These are phyloP conservation scores for Sphaerostilbella broomeana DNA, from an alignment of 2,329 filamentous ascomycete species.

Conservation along the genomic window DNA sequence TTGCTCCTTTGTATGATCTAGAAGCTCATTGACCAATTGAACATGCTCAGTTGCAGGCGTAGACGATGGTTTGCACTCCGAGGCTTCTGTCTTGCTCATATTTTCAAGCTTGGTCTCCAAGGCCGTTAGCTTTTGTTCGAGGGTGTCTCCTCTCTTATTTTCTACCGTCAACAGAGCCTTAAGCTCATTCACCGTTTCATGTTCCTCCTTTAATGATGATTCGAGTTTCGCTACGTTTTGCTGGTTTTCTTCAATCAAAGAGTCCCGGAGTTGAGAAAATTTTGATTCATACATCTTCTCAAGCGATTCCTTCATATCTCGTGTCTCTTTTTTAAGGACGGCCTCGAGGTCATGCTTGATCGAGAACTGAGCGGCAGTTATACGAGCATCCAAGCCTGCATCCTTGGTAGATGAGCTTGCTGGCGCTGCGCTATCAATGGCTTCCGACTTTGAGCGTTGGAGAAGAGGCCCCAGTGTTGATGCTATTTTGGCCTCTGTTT, in stretches of 20 bases:
- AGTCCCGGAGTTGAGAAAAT: background rate
- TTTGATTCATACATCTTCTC: conserved; percentile 1
- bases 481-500: conserved; percentile 11
- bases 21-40: background rate
- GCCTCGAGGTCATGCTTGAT: conserved; percentile 1
- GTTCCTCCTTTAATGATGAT: background rate
- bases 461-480: background rate
- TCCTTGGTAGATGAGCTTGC: background rate
- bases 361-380: background rate
- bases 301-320: background rate
- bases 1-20: background rate
- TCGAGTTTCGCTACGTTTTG: background rate
- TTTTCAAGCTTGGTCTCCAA: background rate
- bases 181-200: background rate
- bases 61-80: background rate
- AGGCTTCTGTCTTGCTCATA: background rate
- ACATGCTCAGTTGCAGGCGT: background rate
- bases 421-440: background rate
- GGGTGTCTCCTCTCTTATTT: background rate
- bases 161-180: background rate
- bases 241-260: background rate
- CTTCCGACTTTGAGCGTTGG: background rate
- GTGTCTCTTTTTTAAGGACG: background rate
- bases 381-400: background rate
- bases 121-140: background rate